Base-by-base conservation (phyloP, 106 monocot species). In the Cymbidium sinense region DNA sequence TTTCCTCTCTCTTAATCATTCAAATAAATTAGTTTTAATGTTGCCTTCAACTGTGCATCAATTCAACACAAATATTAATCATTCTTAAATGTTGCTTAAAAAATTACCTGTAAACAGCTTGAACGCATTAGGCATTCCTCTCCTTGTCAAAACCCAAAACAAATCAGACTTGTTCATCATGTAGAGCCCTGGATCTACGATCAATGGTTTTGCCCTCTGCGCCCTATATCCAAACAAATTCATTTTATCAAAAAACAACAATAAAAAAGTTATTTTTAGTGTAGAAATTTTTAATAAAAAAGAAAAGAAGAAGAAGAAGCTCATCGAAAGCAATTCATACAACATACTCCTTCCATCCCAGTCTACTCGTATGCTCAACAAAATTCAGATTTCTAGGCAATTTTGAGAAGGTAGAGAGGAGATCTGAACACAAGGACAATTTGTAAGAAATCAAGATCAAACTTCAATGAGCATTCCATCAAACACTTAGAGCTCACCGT, bases 171-270 rank as follows among this genome's bases (percentile, higher is more conserved):
- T 91, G 39, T 47, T 78, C 5, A 79, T 75, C 39, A n/a, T 77
- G 54, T 88, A 88, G n/a, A 91, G 86, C 34, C 84, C 91, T 5
- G 91, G 88, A 81, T 91, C 91, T 3, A 91, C 43, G 34, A 91
- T 86, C 79, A 91, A 47, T 34, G 91, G 91, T 75, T 78, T 88
- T 8, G 78, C 91, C 70, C 88, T 84, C 41, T 91, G 79, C 29
- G 5, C 64, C 54, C 91, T 91, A 79, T 29, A 65, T 50, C 0
- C 34, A 18, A 29, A 70, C 3, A 4, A 19, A 52, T 15, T 18
- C 13, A 52, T 3, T 1, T 52, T 52, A 52, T 10, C 0, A 79
- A 12, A 11, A n/a, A n/a, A n/a, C n/a, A 1, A 11, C 28, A 35
- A 1, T 36, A 70, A 64, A 64, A 10, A 15, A 27, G 2, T 4